Conservation (phyloP, 106 monocot genomes). For the Amphibolis antarctica region DNA sequence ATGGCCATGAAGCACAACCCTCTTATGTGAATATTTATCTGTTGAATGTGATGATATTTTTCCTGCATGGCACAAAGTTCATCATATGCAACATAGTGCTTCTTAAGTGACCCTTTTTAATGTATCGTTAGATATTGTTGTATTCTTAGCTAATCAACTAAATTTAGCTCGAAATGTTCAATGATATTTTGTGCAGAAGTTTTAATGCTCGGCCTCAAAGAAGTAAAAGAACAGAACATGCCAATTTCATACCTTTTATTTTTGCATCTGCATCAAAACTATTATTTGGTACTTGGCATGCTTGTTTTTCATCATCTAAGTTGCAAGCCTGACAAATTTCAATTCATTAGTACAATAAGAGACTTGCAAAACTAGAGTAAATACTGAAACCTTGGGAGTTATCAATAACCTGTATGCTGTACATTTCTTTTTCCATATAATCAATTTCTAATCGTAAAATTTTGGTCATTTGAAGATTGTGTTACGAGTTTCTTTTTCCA, state of each 20-base stretch:
- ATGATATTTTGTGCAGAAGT: background rate
- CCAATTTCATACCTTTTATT: background rate
- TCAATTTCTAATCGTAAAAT: too few relatives aligned
- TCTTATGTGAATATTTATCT: slow-evolving; percentile 13
- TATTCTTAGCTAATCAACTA: too few relatives aligned
- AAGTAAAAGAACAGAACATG: background rate
- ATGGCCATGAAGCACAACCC: slow-evolving; percentile 46
- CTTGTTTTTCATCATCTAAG: slow-evolving; percentile 1
- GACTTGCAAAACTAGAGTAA: too few relatives aligned
- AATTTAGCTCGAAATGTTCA: too few relatives aligned
- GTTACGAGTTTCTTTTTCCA: too few relatives aligned
- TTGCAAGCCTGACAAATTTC: slow-evolving; percentile 1
- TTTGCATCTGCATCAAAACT: slow-evolving; percentile 1
- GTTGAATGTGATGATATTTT: background rate
- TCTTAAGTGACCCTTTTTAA: too few relatives aligned
- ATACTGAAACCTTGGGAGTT: too few relatives aligned
- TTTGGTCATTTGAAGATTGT: too few relatives aligned
- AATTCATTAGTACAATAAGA: background rate
- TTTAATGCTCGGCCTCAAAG: background rate
- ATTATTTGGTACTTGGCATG: background rate
- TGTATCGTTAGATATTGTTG: too few relatives aligned
- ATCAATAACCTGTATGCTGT: too few relatives aligned
- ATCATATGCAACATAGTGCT: too few relatives aligned
- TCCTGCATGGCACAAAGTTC: slow-evolving; percentile 15
- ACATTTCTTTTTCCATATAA: too few relatives aligned